Percentiles rank a stretch among this genome's conserved stretches.
phyloP scores from a whole-genome alignment of 2,329 filamentous ascomycete species.

The Didymella keratinophila region DNA sequence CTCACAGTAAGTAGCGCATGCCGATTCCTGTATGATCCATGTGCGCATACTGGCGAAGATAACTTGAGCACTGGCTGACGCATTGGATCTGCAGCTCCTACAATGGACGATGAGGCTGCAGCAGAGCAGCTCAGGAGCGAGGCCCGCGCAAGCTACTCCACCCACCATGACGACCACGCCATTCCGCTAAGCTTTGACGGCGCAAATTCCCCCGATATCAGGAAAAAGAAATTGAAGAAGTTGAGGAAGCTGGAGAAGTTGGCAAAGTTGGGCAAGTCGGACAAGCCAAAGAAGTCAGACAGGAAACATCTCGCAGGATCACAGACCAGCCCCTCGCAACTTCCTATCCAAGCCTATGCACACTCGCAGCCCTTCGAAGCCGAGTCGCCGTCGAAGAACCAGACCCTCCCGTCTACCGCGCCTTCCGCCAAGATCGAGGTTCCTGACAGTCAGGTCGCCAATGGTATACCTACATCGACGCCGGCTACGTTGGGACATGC shows the following conservation, averaged over 20 bases:
- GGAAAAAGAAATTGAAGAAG: constrained; percentile 4
- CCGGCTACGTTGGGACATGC: constrained; percentile 11
- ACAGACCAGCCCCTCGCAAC: not conserved
- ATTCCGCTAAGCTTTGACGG: constrained; percentile 12
- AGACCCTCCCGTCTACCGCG: not conserved
- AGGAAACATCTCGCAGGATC: not conserved
- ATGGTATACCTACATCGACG: constrained; percentile 6
- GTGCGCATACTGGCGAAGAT: not conserved
- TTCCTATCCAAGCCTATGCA: not conserved
- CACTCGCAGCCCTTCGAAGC: not conserved
- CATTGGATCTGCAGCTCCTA: constrained; percentile 22
- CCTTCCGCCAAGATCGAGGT: constrained; percentile 20
- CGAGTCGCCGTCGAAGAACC: constrained; percentile 9
- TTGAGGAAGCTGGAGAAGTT: not conserved
- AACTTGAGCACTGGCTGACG: constrained; percentile 19
- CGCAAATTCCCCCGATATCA: not conserved
- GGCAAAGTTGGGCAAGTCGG: not conserved
- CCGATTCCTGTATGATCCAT: not conserved
- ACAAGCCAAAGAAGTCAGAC: not conserved
- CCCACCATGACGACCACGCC: constrained; percentile 1
- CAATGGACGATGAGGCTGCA: constrained; percentile 31
- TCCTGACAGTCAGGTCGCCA: constrained; percentile 23
- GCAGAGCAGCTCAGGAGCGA: constrained; percentile 34
- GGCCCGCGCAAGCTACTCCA: constrained; percentile 11
- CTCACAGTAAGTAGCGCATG: constrained; percentile 28